These are phyloP conservation scores for Chytriomyces confervae DNA, from an alignment of 192 early-diverging fungal species.

Conservation along the genomic window DNA sequence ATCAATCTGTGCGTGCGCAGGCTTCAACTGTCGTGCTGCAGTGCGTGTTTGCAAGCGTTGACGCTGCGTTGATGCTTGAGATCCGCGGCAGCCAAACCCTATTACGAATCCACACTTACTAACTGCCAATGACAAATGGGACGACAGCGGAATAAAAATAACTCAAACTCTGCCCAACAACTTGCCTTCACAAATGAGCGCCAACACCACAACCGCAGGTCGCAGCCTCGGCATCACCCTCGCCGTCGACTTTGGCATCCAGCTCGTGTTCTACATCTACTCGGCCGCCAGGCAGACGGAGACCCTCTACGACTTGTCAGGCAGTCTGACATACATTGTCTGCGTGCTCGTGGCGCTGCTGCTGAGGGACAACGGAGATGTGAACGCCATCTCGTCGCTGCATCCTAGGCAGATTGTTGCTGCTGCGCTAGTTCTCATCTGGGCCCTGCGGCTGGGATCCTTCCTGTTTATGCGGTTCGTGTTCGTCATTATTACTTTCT, in stretches of 20 bases:
- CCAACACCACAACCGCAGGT: conserved; percentile 29
- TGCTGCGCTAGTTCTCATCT: conserved; percentile 44
- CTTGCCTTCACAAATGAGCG: not conserved
- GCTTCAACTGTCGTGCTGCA: no score
- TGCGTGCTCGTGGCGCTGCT: conserved; percentile 54
- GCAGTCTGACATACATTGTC: conserved; percentile 52
- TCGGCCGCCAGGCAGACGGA: conserved; percentile 56
- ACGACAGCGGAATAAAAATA: no score
- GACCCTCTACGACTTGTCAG: conserved; percentile 55
- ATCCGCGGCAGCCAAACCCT: no score
- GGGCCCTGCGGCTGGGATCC: conserved; percentile 50
- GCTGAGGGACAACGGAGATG: conserved; percentile 14
- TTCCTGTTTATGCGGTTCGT: conserved; percentile 50
- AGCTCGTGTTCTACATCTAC: conserved; percentile 50
- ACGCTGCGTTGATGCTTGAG: no score
- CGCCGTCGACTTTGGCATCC: conserved; percentile 56
- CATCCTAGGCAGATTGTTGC: conserved; percentile 51
- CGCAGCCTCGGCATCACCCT: conserved; percentile 46
- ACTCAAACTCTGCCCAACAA: no score
- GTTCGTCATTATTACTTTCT: conserved; percentile 7
- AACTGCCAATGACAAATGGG: no score
- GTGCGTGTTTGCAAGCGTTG: no score
- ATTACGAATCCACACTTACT: no score
- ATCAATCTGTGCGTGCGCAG: no score
- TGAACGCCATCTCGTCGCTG: conserved; percentile 29